Base-by-base conservation (phyloP, 2,329 filamentous ascomycete genomes). In the Colletotrichum australisinense region DNA sequence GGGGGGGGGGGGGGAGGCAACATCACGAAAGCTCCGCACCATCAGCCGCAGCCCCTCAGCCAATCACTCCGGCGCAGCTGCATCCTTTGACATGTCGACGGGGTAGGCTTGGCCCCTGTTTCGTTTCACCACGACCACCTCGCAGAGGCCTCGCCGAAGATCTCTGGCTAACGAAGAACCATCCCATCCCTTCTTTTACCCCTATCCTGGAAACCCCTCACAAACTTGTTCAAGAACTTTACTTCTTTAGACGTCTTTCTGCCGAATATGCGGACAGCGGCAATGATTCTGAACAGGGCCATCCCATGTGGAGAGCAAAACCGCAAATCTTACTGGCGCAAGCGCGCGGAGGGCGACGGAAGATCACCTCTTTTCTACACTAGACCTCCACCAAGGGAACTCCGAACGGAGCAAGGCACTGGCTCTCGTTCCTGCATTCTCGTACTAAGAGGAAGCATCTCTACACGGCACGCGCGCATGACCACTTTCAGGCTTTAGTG, bases 111-210 rank as follows among this genome's bases (percentile, higher is more conserved):
- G 49, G 57, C 72, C 72, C 72, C 69, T 74, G 72, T 74, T 74
- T 74, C 72, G 72, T 74, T 74, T 74, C 72, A 74, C 68, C 68
- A 72, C 71, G 60, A 46, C 55, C 66, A 69, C 35, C 59, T 69
- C 42, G 66, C 70, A 56, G 58, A 70, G 70, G 67, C 67, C 67
- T 70, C 67, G 60, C 46, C 9, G 67, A 73, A 52, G 67, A 62
- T 73, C 71, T 62, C 42, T 73, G 67, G 71, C 62, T 59, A 14
- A 35, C 32, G 11, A 35, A 35, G 30, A 38, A 35, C 32, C 11
- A 12, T 35, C 32, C 52, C 59, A 35, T 64, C 32, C 38, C 57
- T 32, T 64, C 56, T 46, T 46, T 19, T 3, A 12, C 53, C 60
- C 46, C 32, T 70, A 60, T 60, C 42, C 56, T 26, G 19, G 55